Evolutionary conservation across 257 asterid genomes (phyloP).

Genomic region (Ocimum tenuiflorum): DNA sequence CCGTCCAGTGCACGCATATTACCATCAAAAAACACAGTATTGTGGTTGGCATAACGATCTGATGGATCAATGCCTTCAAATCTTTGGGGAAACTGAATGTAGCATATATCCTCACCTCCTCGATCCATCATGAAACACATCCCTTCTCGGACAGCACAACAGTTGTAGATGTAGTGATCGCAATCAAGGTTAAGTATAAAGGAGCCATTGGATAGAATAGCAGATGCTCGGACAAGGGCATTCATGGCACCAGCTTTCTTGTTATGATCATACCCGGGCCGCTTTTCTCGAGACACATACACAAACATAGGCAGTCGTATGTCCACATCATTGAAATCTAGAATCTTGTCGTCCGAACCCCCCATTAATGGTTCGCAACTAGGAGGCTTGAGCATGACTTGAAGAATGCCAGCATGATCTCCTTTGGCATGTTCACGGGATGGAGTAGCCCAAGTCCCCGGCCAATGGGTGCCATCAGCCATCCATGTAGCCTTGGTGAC

Average conservation of each 20-base stretch:
- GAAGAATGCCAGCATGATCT: constrained; percentile 57
- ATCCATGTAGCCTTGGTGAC: constrained; percentile 58
- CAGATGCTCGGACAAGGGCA: constrained; percentile 56
- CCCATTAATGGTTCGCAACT: constrained; percentile 43
- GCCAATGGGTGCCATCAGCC: constrained; percentile 80
- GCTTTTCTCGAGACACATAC: constrained; percentile 49
- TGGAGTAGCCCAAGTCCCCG: constrained; percentile 44
- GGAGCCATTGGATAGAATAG: constrained; percentile 49
- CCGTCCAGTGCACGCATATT: constrained; percentile 62
- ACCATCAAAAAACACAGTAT: constrained; percentile 56
- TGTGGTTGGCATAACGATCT: constrained; percentile 59
- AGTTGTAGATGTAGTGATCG: constrained; percentile 52
- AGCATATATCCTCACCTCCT: constrained; percentile 60
- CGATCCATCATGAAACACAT: constrained; percentile 71
- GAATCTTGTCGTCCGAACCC: constrained; percentile 33
- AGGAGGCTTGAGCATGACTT: constrained; percentile 64
- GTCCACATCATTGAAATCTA: constrained; percentile 50
- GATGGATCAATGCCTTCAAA: constrained; percentile 73
- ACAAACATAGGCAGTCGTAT: constrained; percentile 57
- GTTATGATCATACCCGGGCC: constrained; percentile 59
- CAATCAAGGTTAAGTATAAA: constrained; percentile 63
- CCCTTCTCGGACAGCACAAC: constrained; percentile 54
- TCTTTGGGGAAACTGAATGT: constrained; percentile 57
- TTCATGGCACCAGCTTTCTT: constrained; percentile 75
- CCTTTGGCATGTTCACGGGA: constrained; percentile 52